These are phyloP conservation scores for Rhizodiscina lignyota DNA, from an alignment of 495 filamentous ascomycete genomes.

Conservation along the genomic window DNA sequence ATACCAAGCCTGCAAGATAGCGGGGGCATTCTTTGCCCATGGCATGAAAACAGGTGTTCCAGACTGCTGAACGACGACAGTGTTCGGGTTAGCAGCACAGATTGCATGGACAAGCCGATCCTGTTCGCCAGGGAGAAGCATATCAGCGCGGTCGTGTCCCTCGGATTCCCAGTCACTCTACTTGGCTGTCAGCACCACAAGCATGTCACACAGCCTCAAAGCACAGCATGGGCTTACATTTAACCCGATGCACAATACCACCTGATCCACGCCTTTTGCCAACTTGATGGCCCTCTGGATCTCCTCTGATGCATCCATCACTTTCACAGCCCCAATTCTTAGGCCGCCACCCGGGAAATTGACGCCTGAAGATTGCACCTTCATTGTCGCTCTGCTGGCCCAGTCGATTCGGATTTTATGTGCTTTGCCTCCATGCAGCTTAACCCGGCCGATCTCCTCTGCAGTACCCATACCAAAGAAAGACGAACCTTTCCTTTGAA, in stretches of 20 bases:
- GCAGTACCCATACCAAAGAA: constrained; percentile 47
- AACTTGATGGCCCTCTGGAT: constrained; percentile 43
- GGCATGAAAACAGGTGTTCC: constrained; percentile 74
- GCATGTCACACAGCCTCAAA: constrained; percentile 1
- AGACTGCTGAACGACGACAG: constrained; percentile 63
- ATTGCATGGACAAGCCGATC: constrained; percentile 56
- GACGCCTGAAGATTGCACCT: constrained; percentile 31
- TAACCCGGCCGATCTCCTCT: constrained; percentile 39
- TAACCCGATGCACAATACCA: constrained; percentile 62
- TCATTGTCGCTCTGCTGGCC: constrained; percentile 41
- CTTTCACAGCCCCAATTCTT: constrained; percentile 54
- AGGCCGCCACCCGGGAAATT: constrained; percentile 55
- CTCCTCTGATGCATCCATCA: constrained; percentile 45
- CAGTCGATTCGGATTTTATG: constrained; percentile 45
- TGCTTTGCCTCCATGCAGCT: constrained; percentile 36
- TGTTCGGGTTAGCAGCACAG: constrained; percentile 49
- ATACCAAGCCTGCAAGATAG: constrained; percentile 40
- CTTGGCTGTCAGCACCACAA: constrained; percentile 8
- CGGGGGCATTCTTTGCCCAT: constrained; percentile 50
- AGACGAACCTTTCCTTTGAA: constrained; percentile 37
- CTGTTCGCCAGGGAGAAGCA: constrained; percentile 60
- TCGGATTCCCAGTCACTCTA: constrained; percentile 84
- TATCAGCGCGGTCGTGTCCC: constrained; percentile 59
- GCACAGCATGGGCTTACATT: constrained; percentile 23
- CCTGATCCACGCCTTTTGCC: constrained; percentile 48